Evolutionary conservation across 768 basidiomycete species (phyloP).

Genomic region (Boletus reticuloceps): DNA sequence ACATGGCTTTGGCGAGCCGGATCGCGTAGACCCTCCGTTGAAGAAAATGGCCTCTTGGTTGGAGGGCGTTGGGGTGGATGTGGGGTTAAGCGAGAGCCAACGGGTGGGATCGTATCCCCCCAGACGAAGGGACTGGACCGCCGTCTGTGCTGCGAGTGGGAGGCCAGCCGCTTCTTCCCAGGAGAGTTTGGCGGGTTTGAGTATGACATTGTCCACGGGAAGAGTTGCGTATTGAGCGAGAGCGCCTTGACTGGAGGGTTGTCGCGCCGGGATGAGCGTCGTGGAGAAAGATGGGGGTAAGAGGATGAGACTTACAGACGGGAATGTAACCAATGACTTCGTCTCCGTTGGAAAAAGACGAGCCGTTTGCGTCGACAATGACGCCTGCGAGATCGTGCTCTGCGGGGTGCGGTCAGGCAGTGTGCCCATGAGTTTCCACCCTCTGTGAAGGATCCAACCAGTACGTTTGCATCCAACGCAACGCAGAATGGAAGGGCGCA

Average conservation of each 20-base stretch:
- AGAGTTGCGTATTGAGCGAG: constrained; percentile 56
- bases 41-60: constrained; percentile 56
- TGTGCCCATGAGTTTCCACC: constrained; percentile 53
- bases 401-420: constrained; percentile 53
- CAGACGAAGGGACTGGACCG: constrained; percentile 52
- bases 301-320: constrained; percentile 25
- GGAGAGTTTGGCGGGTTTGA: constrained; percentile 46
- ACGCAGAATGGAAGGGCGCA: not conserved
- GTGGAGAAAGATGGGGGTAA: too few species aligned
- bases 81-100: not conserved
- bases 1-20: constrained; percentile 66
- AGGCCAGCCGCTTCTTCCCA: constrained; percentile 62
- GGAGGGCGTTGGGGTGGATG: not conserved
- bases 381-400: constrained; percentile 66
- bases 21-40: constrained; percentile 74
- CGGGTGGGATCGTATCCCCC: constrained; percentile 45
- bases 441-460: constrained; percentile 35
- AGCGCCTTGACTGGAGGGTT: constrained; percentile 45
- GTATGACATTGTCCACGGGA: constrained; percentile 40
- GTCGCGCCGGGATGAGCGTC: not conserved
- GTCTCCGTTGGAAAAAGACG: constrained; percentile 55
- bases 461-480: too few species aligned
- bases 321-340: constrained; percentile 59
- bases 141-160: constrained; percentile 55
- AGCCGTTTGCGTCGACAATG: constrained; percentile 53